Conservation (phyloP, 768 basidiomycete genomes). For the Crassisporium funariophilum region DNA sequence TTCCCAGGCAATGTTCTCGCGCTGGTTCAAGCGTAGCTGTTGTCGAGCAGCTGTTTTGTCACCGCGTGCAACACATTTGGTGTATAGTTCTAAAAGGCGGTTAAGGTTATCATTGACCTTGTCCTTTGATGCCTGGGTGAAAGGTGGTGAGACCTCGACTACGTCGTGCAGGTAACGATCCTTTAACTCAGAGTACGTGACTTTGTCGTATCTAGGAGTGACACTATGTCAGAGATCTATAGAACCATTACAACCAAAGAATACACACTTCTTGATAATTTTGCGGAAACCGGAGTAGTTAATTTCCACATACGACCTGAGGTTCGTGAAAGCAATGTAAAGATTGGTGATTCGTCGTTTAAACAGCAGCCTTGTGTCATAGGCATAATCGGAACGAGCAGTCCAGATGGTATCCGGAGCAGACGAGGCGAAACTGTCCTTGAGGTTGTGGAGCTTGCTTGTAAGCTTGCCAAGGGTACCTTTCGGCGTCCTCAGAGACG, state of each 20-base stretch:
- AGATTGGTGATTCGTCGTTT: conserved; percentile 87
- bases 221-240: not conserved
- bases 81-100: conserved; percentile 71
- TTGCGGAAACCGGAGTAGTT: conserved; percentile 95
- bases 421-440: conserved; percentile 49
- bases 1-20: conserved; percentile 96
- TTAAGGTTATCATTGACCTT: conserved; percentile 58
- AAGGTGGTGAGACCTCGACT: conserved; percentile 71
- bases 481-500: conserved; percentile 13
- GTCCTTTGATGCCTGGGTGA: conserved; percentile 63
- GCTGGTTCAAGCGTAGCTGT: conserved; percentile 83
- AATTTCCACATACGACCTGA: conserved; percentile 87
- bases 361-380: conserved; percentile 80
- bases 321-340: conserved; percentile 73
- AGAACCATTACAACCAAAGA: not conserved
- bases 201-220: conserved; percentile 82
- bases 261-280: conserved; percentile 86
- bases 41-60: conserved; percentile 71
- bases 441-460: conserved; percentile 51
- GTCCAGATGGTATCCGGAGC: conserved; percentile 68
- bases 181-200: conserved; percentile 81
- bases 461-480: conserved; percentile 42
- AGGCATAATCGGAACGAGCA: conserved; percentile 75
- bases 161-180: conserved; percentile 71
- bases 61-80: conserved; percentile 80